Conservation (phyloP, 495 filamentous ascomycete species). For the Aspergillus haitiensis region DNA sequence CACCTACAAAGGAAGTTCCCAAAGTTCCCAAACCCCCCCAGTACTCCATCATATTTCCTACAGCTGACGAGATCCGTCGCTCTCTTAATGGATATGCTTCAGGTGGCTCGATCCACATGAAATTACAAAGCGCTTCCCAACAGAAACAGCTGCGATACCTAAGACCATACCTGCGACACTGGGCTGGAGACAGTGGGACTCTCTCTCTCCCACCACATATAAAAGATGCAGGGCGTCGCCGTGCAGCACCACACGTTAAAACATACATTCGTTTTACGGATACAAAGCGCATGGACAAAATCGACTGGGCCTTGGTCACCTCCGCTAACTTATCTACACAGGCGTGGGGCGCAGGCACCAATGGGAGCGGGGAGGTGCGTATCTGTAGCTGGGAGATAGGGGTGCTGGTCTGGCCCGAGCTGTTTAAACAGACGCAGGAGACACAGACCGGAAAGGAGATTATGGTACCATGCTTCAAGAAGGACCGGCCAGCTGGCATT, state of each 20-base stretch:
- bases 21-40: constrained; percentile 29
- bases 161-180: constrained; percentile 68
- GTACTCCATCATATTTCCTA: constrained; percentile 75
- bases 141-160: constrained; percentile 75
- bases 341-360: constrained; percentile 74
- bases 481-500: constrained; percentile 46
- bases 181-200: constrained; percentile 53
- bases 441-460: constrained; percentile 24
- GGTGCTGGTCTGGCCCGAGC: constrained; percentile 77
- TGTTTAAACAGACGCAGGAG: constrained; percentile 47
- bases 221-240: constrained; percentile 60
- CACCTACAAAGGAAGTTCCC: constrained; percentile 6
- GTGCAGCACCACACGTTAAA: constrained; percentile 90
- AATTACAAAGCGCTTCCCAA: constrained; percentile 65
- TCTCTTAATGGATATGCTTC: constrained; percentile 78
- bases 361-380: constrained; percentile 56
- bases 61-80: constrained; percentile 71
- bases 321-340: constrained; percentile 87
- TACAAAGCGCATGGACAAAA: constrained; percentile 39
- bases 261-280: constrained; percentile 76
- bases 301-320: constrained; percentile 86
- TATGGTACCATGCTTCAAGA: constrained; percentile 73
- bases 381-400: constrained; percentile 85
- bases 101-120: constrained; percentile 81
- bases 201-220: background rate